Evolutionary conservation across 345 rosid species (phyloP).

Genomic region (Citrus reticulata): DNA sequence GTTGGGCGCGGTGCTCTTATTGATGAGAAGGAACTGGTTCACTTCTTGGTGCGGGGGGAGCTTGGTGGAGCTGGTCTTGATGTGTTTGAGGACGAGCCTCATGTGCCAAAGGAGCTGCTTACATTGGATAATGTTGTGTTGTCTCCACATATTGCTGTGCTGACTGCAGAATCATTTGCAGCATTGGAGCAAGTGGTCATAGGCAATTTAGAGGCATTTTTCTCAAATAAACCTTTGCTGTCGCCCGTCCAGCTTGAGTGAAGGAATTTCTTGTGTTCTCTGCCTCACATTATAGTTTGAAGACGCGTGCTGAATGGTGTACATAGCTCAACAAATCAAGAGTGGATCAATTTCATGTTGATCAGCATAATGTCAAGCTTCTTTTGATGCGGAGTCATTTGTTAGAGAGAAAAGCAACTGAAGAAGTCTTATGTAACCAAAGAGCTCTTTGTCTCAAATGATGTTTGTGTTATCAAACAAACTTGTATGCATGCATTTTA

Average conservation of each 20-base stretch:
- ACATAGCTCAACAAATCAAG: too few relatives aligned
- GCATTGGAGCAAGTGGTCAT: conserved; percentile 31
- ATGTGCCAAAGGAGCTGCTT: conserved; percentile 46
- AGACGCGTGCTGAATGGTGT: too few relatives aligned
- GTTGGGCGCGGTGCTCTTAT: conserved; percentile 53
- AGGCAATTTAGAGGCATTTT: conserved; percentile 67
- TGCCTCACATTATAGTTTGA: not conserved
- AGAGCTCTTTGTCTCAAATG: not conserved
- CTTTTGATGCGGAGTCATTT: not conserved
- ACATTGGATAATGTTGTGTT: conserved; percentile 66
- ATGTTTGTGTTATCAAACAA: not conserved
- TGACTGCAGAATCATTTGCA: conserved; percentile 51
- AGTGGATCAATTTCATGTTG: not conserved
- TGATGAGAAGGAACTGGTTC: conserved; percentile 63
- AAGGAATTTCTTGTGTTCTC: not conserved
- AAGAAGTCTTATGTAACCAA: not conserved
- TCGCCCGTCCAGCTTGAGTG: conserved; percentile 14
- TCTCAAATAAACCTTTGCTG: conserved; percentile 46
- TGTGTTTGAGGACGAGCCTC: conserved; percentile 76
- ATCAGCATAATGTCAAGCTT: not conserved
- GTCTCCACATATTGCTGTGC: conserved; percentile 54
- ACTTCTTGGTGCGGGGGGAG: conserved; percentile 49
- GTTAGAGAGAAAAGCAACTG: not conserved
- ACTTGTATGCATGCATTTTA: too few relatives aligned
- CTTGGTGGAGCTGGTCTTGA: conserved; percentile 80